These are phyloP conservation scores for Boletus hoseneyae DNA, from an alignment of 1,284 basidiomycete genomes.

Conservation along the genomic window DNA sequence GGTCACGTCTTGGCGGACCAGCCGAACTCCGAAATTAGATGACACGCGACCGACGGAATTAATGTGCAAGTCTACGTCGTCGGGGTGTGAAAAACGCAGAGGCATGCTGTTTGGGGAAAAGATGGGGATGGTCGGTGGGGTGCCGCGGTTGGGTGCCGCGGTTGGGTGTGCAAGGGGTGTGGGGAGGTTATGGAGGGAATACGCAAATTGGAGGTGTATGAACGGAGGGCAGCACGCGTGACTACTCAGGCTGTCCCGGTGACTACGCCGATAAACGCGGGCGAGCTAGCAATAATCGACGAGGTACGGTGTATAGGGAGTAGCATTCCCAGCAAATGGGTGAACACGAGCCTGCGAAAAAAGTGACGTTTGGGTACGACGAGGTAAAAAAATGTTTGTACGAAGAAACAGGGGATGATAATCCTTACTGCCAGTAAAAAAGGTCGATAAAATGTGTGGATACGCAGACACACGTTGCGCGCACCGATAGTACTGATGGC, in stretches of 20 bases:
- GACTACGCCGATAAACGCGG: conserved; percentile 67
- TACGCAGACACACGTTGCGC: no score
- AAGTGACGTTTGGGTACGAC: conserved; percentile 22
- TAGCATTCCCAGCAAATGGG: conserved; percentile 47
- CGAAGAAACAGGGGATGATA: no score
- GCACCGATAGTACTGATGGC: no score
- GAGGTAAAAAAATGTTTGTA: conserved; percentile 36
- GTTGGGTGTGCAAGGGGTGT: conserved; percentile 24
- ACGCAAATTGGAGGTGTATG: conserved; percentile 42
- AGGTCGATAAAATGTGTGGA: no score
- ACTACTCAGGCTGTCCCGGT: conserved; percentile 56
- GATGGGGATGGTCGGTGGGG: conserved; percentile 43
- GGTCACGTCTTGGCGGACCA: conserved; percentile 61
- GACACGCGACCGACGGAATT: conserved; percentile 72
- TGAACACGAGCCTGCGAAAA: conserved; percentile 48
- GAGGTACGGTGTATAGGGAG: conserved; percentile 24
- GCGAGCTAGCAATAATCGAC: conserved; percentile 42
- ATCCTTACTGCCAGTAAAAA: no score
- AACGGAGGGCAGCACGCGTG: conserved; percentile 52
- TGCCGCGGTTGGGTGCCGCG: conserved; percentile 42
- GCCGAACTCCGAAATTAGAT: conserved; percentile 74
- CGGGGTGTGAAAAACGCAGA: conserved; percentile 39
- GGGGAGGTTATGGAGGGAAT: conserved; percentile 43
- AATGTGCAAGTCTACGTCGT: conserved; percentile 42
- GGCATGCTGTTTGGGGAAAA: conserved; percentile 61